Evolutionary conservation across 192 early-diverging fungal genomes (phyloP).

Genomic region (Diversispora epigaea): DNA sequence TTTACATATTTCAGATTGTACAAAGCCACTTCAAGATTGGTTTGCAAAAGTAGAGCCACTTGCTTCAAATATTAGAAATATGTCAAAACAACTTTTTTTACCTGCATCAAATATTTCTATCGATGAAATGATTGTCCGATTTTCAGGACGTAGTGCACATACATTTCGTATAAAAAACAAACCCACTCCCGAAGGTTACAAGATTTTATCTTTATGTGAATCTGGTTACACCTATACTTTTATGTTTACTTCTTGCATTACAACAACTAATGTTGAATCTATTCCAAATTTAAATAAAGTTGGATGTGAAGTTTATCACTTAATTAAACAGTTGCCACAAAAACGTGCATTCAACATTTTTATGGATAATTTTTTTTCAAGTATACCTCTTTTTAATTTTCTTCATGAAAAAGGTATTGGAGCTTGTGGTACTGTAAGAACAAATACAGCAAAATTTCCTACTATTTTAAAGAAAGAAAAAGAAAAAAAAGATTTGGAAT

Average conservation of each 20-base stretch:
- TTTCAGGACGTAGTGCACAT: slow-evolving; percentile 33
- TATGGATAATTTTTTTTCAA: slow-evolving; percentile 44
- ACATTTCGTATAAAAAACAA: slow-evolving; percentile 35
- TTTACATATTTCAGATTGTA: slow-evolving; percentile 27
- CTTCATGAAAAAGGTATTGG: slow-evolving; percentile 24
- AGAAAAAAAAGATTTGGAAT: slow-evolving; percentile 10
- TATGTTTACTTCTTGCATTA: slow-evolving; percentile 21
- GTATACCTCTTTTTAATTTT: slow-evolving; percentile 31
- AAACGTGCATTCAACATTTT: slow-evolving; percentile 29
- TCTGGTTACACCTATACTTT: slow-evolving; percentile 36
- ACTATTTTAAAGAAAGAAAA: slow-evolving; percentile 12
- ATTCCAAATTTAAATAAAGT: slow-evolving; percentile 18
- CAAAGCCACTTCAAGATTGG: not conserved
- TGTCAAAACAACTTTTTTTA: slow-evolving; percentile 32
- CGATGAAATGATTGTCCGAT: slow-evolving; percentile 38
- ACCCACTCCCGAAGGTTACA: slow-evolving; percentile 37
- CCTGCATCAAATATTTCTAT: slow-evolving; percentile 31
- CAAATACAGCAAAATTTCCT: slow-evolving; percentile 26
- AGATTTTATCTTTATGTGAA: slow-evolving; percentile 38
- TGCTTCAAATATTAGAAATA: slow-evolving; percentile 4
- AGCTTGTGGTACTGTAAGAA: slow-evolving; percentile 33
- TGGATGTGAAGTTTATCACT: slow-evolving; percentile 25
- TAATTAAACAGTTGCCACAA: slow-evolving; percentile 26
- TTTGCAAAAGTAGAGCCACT: slow-evolving; percentile 34
- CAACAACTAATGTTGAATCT: slow-evolving; percentile 11